Percentiles rank a stretch among this genome's conserved stretches.
phyloP scores from a whole-genome alignment of 2,329 filamentous ascomycete genomes.

The Monosporascus sp. region DNA sequence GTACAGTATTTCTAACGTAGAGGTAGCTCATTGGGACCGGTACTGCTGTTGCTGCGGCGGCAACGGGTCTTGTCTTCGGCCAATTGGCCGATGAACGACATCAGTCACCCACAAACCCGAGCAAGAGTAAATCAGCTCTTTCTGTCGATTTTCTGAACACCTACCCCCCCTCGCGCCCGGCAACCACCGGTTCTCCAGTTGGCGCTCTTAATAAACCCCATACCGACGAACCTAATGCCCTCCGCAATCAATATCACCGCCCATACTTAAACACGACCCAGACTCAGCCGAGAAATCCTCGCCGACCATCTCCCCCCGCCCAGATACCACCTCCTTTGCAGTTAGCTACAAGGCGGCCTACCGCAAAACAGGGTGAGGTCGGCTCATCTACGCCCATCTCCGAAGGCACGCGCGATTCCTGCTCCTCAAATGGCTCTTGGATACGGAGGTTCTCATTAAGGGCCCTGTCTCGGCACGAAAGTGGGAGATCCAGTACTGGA shows the following conservation, averaged over 20 bases:
- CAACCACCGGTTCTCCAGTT: conserved; percentile 35
- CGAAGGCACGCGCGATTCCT: conserved; percentile 50
- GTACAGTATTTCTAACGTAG: conserved; percentile 15
- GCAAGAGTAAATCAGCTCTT: conserved; percentile 25
- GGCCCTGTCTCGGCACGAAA: conserved; percentile 60
- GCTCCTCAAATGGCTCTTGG: conserved; percentile 65
- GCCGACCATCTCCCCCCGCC: conserved; percentile 18
- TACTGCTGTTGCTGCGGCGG: conserved; percentile 56
- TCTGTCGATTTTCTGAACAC: conserved; percentile 31
- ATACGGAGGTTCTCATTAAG: conserved; percentile 65
- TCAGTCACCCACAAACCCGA: conserved; percentile 26
- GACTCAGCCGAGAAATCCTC: conserved; percentile 20
- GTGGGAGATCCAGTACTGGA: conserved; percentile 58
- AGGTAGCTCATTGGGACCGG: conserved; percentile 56
- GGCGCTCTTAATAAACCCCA: conserved; percentile 14
- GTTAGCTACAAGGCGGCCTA: conserved; percentile 38
- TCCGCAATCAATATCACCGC: conserved; percentile 22
- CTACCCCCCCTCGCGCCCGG: conserved; percentile 35
- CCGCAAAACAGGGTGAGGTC: conserved; percentile 27
- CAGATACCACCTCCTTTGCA: conserved; percentile 38
- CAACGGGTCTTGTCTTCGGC: conserved; percentile 55
- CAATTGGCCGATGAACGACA: conserved; percentile 40
- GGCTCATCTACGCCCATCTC: conserved; percentile 21
- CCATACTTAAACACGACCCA: neutral
- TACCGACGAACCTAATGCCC: conserved; percentile 31